Conservation (phyloP, 495 filamentous ascomycete genomes). For the Aspergillus sclerotiicarbonarius region DNA sequence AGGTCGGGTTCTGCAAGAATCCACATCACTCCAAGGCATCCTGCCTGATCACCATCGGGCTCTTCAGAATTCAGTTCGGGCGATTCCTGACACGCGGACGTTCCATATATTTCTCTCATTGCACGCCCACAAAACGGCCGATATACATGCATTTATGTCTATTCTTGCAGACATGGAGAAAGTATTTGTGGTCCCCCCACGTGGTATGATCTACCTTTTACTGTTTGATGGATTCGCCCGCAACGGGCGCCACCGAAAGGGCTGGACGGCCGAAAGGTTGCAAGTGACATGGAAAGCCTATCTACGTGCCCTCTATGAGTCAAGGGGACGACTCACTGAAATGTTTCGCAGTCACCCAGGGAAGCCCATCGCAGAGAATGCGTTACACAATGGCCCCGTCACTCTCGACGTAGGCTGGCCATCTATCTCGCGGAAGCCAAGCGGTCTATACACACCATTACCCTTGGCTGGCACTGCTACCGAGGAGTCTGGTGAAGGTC, state of each 20-base stretch:
- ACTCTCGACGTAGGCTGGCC: neutral
- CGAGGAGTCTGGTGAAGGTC: slow-evolving; percentile 1
- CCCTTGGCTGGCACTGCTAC: slow-evolving; percentile 14
- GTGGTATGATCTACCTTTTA: slow-evolving; percentile 40
- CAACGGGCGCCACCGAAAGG: slow-evolving; percentile 63
- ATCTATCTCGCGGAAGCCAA: slow-evolving; percentile 2
- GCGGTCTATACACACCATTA: slow-evolving; percentile 32
- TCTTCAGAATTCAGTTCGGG: slow-evolving; percentile 36
- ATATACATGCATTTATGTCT: slow-evolving; percentile 35
- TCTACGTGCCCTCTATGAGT: slow-evolving; percentile 54
- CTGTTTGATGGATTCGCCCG: slow-evolving; percentile 72
- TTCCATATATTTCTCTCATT: slow-evolving; percentile 43
- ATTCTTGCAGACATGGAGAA: slow-evolving; percentile 44
- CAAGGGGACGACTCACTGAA: slow-evolving; percentile 48
- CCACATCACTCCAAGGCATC: slow-evolving; percentile 25
- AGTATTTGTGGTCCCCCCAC: slow-evolving; percentile 36
- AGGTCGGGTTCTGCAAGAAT: slow-evolving; percentile 37
- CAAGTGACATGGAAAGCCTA: slow-evolving; percentile 40
- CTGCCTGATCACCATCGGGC: slow-evolving; percentile 33
- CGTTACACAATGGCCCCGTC: slow-evolving; percentile 19
- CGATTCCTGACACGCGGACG: slow-evolving; percentile 46
- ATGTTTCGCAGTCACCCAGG: slow-evolving; percentile 13
- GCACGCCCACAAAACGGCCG: slow-evolving; percentile 36
- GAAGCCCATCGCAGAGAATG: slow-evolving; percentile 40
- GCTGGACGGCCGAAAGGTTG: slow-evolving; percentile 64